phyloP scores from a whole-genome alignment of 495 filamentous ascomycete genomes.

The Annulohypoxylon maeteangense region DNA sequence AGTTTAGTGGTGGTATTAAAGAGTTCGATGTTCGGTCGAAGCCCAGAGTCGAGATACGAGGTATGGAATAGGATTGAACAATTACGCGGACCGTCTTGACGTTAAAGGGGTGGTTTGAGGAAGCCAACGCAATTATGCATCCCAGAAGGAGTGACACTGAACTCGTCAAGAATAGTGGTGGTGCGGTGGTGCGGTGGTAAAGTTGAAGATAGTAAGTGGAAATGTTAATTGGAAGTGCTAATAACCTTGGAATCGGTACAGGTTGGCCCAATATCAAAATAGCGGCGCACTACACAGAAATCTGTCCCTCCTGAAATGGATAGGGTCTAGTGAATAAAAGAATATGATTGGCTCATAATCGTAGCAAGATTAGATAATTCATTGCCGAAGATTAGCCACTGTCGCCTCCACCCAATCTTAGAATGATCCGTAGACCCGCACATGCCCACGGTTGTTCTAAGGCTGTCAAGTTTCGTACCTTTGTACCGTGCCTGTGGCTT shows the following conservation, averaged over 20 bases:
- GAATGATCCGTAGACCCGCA: neutral
- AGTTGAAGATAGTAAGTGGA: neutral
- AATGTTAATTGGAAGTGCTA: conserved; percentile 22
- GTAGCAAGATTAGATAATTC: conserved; percentile 36
- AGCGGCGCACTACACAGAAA: conserved; percentile 39
- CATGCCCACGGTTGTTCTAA: neutral
- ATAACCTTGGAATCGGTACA: conserved; percentile 28
- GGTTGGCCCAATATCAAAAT: conserved; percentile 35
- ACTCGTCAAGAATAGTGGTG: conserved; percentile 15
- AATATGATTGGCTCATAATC: conserved; percentile 23
- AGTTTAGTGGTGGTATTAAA: conserved; percentile 15
- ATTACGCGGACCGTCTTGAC: conserved; percentile 26
- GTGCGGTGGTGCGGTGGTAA: conserved; percentile 24
- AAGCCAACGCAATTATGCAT: conserved; percentile 43
- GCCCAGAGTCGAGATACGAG: neutral
- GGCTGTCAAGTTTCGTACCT: conserved; percentile 2
- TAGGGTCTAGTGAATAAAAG: conserved; percentile 15
- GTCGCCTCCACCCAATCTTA: conserved; percentile 15
- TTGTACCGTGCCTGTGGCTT: conserved; percentile 17
- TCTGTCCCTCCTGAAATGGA: conserved; percentile 49
- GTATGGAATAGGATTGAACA: conserved; percentile 17
- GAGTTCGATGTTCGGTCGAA: neutral
- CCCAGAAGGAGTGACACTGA: conserved; percentile 21
- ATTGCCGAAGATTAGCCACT: conserved; percentile 32
- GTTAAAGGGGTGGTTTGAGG: conserved; percentile 31